These are phyloP conservation scores for Colletotrichum agaves DNA, from an alignment of 2,329 filamentous ascomycete genomes.

Conservation along the genomic window DNA sequence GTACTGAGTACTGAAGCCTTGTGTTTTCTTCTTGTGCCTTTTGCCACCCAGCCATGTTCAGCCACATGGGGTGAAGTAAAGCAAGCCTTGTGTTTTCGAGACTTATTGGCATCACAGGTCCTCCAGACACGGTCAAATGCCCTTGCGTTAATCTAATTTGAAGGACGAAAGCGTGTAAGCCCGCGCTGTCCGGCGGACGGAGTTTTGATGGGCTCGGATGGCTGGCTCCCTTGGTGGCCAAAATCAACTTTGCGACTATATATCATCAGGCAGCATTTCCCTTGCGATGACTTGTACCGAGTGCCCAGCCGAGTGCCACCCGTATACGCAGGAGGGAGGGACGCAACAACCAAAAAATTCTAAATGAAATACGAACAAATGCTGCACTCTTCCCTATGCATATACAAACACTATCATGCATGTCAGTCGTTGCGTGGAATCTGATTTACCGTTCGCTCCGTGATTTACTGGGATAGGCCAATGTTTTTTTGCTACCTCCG, in stretches of 20 bases:
- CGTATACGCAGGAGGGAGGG: too few relatives aligned
- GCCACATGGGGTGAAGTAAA: too few relatives aligned
- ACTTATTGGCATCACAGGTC: not conserved
- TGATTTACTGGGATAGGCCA: not conserved
- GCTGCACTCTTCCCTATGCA: too few relatives aligned
- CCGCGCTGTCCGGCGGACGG: conserved; percentile 10
- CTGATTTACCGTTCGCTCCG: conserved; percentile 8
- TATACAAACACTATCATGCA: too few relatives aligned
- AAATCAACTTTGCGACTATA: conserved; percentile 7
- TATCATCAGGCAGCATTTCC: too few relatives aligned
- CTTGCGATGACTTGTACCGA: too few relatives aligned
- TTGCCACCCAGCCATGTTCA: too few relatives aligned
- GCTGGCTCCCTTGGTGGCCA: conserved; percentile 26
- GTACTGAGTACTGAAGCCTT: not conserved
- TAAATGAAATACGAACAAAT: too few relatives aligned
- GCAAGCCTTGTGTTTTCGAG: not conserved
- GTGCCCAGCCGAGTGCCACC: too few relatives aligned
- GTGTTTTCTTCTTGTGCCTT: too few relatives aligned
- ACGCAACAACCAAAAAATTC: too few relatives aligned
- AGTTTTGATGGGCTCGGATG: not conserved
- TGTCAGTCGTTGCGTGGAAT: conserved; percentile 16
- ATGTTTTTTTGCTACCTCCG: not conserved
- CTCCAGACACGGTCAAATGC: conserved; percentile 8
- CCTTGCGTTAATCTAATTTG: conserved; percentile 33
- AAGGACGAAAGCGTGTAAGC: conserved; percentile 29